Conservation (phyloP, 2,329 filamentous ascomycete genomes). For the Alternaria viburni region DNA sequence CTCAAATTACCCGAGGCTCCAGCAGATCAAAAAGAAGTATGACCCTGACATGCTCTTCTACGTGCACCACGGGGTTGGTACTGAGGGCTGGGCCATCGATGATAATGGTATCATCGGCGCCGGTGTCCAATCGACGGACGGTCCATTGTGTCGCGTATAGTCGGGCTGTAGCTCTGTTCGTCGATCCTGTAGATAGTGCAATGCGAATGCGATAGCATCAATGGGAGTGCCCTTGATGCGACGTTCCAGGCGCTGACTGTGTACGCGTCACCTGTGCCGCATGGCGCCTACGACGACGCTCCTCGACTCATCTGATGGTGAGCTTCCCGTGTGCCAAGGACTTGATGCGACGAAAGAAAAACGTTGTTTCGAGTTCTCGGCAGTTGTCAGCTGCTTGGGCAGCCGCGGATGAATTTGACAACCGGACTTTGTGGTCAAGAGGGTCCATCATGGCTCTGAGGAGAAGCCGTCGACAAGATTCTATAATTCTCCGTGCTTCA, state of each 20-base stretch:
- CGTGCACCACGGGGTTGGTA: conserved; percentile 39
- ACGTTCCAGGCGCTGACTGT: not conserved
- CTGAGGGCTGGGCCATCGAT: conserved; percentile 37
- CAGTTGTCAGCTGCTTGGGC: not conserved
- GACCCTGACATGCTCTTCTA: conserved; percentile 45
- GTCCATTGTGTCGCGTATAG: conserved; percentile 34
- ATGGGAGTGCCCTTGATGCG: not conserved
- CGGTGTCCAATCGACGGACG: conserved; percentile 40
- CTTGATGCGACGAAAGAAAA: conserved; percentile 1
- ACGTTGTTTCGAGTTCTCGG: conserved; percentile 2
- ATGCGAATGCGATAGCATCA: not conserved
- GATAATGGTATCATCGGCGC: conserved; percentile 38
- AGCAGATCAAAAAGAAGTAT: conserved; percentile 37
- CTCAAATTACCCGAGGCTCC: conserved; percentile 33
- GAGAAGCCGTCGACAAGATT: not conserved
- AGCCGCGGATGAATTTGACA: not conserved
- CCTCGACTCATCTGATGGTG: not conserved
- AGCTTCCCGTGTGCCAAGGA: conserved; percentile 1
- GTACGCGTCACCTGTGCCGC: not conserved
- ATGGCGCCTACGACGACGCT: not conserved
- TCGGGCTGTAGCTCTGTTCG: not conserved
- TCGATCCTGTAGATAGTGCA: conserved; percentile 5
- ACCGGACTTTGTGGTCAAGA: not conserved
- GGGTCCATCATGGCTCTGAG: not conserved
- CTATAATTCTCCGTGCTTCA: not conserved